These are phyloP conservation scores for Melampsora abietis-canadensis DNA, from an alignment of 1,284 basidiomycete genomes.

Conservation along the genomic window DNA sequence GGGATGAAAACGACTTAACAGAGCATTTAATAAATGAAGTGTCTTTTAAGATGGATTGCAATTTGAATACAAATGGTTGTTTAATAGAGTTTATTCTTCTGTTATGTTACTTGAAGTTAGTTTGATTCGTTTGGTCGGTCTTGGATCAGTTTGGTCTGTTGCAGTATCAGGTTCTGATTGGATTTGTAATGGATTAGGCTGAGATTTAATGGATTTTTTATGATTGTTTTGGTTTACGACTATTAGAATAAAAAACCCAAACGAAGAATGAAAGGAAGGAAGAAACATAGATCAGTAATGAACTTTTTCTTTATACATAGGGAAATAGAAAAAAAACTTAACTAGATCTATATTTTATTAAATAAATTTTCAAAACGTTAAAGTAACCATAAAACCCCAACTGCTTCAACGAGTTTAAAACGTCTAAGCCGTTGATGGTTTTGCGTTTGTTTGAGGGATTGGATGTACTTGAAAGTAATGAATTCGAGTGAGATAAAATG, in stretches of 20 bases:
- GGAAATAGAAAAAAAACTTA: not conserved
- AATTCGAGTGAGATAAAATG: conserved; percentile 18
- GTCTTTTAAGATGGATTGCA: too few relatives aligned
- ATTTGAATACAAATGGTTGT: too few relatives aligned
- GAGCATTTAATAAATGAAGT: too few relatives aligned
- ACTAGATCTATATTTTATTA: conserved; percentile 32
- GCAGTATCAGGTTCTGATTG: too few relatives aligned
- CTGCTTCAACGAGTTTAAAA: conserved; percentile 12
- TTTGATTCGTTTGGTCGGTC: too few relatives aligned
- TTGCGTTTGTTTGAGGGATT: conserved; percentile 9
- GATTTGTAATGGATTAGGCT: too few relatives aligned
- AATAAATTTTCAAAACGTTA: conserved; percentile 35
- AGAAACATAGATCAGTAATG: not conserved
- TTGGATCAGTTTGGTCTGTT: too few relatives aligned
- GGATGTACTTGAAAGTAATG: not conserved
- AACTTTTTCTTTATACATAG: not conserved
- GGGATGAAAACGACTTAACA: too few relatives aligned
- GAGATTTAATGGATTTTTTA: too few relatives aligned
- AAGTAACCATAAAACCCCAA: conserved; percentile 31
- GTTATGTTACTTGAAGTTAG: too few relatives aligned
- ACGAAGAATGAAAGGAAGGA: not conserved
- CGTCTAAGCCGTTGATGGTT: conserved; percentile 30
- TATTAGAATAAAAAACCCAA: not conserved
- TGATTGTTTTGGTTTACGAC: too few relatives aligned
- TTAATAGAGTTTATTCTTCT: too few relatives aligned